phyloP scores from a whole-genome alignment of 495 filamentous ascomycete genomes.

The Daldinia loculata region DNA sequence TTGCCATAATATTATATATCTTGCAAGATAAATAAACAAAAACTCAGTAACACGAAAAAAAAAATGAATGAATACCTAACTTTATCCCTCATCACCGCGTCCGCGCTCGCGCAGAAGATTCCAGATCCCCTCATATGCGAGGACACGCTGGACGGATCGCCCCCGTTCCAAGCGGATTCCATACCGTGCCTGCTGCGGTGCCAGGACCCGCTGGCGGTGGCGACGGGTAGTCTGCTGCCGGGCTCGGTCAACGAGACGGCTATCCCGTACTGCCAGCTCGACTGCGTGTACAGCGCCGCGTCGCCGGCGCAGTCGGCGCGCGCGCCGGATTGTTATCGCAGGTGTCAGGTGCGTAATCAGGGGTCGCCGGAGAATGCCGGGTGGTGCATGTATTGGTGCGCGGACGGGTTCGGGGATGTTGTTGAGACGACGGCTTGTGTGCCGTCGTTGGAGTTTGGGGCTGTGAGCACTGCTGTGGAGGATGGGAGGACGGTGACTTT shows the following conservation, averaged over 20 bases:
- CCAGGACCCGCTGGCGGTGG: neutral
- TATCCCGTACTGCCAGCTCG: too few species aligned
- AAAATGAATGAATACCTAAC: neutral
- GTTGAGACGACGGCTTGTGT: conserved; percentile 22
- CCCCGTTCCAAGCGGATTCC: conserved; percentile 4
- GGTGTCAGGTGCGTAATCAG: too few species aligned
- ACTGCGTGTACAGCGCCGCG: too few species aligned
- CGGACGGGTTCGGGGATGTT: conserved; percentile 10
- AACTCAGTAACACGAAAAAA: neutral
- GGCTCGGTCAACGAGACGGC: too few species aligned
- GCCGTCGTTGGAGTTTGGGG: conserved; percentile 11
- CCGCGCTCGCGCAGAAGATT: neutral
- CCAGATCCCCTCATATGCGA: conserved; percentile 32
- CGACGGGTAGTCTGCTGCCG: too few species aligned
- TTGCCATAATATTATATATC: too few species aligned
- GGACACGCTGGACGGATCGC: conserved; percentile 24
- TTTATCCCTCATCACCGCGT: neutral
- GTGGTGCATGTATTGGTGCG: conserved; percentile 15
- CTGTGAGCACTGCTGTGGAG: neutral
- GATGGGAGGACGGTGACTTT: neutral
- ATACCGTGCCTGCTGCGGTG: conserved; percentile 17
- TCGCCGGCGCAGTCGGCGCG: too few species aligned
- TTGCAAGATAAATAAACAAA: too few species aligned
- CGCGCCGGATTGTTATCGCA: too few species aligned
- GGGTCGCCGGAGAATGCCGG: neutral